These are phyloP conservation scores for Chionographis japonica DNA, from an alignment of 106 monocot species.

Conservation along the genomic window DNA sequence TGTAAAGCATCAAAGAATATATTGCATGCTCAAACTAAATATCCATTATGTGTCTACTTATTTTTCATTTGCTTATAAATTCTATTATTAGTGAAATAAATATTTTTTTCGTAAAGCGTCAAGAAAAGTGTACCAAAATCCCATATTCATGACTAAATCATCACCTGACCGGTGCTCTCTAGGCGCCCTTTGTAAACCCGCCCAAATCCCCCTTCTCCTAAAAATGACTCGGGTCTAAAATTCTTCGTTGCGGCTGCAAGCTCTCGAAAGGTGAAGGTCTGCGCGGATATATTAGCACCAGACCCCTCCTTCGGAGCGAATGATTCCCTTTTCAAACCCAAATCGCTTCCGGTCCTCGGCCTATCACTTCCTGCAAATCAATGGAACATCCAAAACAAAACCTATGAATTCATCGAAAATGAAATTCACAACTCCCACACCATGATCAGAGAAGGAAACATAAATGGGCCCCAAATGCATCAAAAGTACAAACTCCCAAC, in stretches of 20 bases:
- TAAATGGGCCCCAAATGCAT: neutral
- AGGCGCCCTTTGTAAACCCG: slow-evolving; percentile 50
- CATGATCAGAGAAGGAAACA: neutral
- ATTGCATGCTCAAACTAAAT: no score
- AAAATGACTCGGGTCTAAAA: slow-evolving; percentile 45
- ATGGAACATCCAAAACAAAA: neutral
- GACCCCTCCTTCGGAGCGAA: slow-evolving; percentile 7
- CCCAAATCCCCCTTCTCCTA: slow-evolving; percentile 68
- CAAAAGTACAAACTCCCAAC: no score
- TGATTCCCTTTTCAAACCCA: slow-evolving; percentile 8
- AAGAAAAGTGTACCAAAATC: no score
- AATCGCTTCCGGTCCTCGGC: slow-evolving; percentile 6
- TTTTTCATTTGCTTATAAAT: no score
- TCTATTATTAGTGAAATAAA: no score
- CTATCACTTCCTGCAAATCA: slow-evolving; percentile 8
- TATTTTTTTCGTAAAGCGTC: no score
- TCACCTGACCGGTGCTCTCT: slow-evolving; percentile 48
- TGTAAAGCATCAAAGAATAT: no score
- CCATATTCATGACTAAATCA: no score
- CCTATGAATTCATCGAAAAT: neutral
- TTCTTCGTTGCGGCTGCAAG: slow-evolving; percentile 45
- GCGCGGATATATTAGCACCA: slow-evolving; percentile 34
- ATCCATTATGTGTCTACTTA: no score
- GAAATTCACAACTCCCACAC: slow-evolving; percentile 1
- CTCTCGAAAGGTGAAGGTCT: slow-evolving; percentile 57